Conservation (phyloP, 345 rosid species). For the Laguncularia racemosa region DNA sequence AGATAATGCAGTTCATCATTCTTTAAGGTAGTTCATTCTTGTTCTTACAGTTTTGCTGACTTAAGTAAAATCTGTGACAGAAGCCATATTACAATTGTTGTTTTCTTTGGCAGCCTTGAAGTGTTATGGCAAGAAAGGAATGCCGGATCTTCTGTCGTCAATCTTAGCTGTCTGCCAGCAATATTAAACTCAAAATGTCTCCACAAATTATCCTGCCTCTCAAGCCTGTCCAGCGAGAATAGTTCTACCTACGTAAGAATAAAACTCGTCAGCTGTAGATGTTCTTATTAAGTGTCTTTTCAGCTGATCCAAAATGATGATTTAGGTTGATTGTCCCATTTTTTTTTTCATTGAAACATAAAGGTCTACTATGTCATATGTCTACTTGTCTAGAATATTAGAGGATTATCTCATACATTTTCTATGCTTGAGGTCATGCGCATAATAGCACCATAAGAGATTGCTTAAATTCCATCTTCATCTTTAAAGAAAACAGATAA, state of each 20-base stretch:
- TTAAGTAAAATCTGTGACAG: not conserved
- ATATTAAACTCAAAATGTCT: slow-evolving; percentile 79
- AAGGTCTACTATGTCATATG: too few relatives aligned
- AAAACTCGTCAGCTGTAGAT: not conserved
- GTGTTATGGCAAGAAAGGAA: slow-evolving; percentile 62
- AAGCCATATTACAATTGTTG: not conserved
- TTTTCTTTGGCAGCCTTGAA: slow-evolving; percentile 51
- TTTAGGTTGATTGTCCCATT: too few relatives aligned
- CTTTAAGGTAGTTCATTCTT: not conserved
- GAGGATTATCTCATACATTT: too few relatives aligned
- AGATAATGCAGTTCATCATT: too few relatives aligned
- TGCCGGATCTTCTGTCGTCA: slow-evolving; percentile 51
- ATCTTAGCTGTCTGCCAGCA: slow-evolving; percentile 81
- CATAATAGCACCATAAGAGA: too few relatives aligned
- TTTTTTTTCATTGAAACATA: too few relatives aligned
- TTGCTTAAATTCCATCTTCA: too few relatives aligned
- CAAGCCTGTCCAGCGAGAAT: slow-evolving; percentile 39
- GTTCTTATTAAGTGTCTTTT: too few relatives aligned
- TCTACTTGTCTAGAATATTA: too few relatives aligned
- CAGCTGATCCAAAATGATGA: too few relatives aligned
- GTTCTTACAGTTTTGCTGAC: not conserved
- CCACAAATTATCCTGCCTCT: slow-evolving; percentile 44
- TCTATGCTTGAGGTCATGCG: too few relatives aligned
- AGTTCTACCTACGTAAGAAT: slow-evolving; percentile 38
- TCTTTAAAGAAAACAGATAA: too few relatives aligned